Base-by-base conservation (phyloP, 495 filamentous ascomycete genomes). In the Rhypophila decipiens region DNA sequence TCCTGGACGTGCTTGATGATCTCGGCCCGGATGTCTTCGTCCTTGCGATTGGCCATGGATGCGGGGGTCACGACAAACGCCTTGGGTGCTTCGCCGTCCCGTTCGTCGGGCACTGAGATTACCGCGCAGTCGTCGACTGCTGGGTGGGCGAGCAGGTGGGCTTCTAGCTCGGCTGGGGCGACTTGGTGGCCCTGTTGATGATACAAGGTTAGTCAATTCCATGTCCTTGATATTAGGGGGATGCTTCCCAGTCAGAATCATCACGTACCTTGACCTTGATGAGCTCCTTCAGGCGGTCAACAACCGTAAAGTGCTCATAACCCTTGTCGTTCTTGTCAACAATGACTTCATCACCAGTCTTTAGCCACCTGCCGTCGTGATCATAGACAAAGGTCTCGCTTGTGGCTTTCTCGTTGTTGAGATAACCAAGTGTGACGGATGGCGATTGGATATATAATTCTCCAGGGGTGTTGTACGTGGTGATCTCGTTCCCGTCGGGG, bases 231-330 rank as follows among this genome's bases (percentile, higher is more conserved):
- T n/a, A n/a, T n/a, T n/a, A n/a, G n/a, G n/a, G n/a, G n/a, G n/a
- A n/a, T n/a, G n/a, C n/a, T n/a, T n/a, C n/a, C n/a, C n/a, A n/a
- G n/a, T n/a, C n/a, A 10, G 3, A 22, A 1, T n/a, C 17, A 21
- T 19, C 24, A 56, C 75, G 34, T 64, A 88, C 87, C 79, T 94
- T 95, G 56, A 89, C 85, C 66, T 96, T 96, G 69, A 96, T 94
- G 44, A 96, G 69, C 65, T 96, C 90, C 72, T 96, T 96, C 57
- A 96, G 83, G 2, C 90, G 79, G 59, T 96, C 90, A 2, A 90
- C 85, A 35, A 96, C 86, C 52, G 83, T 82, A 27, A 94, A 52
- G 58, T 96, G 90, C 62, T 95, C 87, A 41, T 83, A 66, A 8
- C 83, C 84, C 5, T 70, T 65, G 0, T 84, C 77, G 13, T 77